Evolutionary conservation across 2,329 filamentous ascomycete species (phyloP).

Genomic region (Talaromyces albobiverticillius): DNA sequence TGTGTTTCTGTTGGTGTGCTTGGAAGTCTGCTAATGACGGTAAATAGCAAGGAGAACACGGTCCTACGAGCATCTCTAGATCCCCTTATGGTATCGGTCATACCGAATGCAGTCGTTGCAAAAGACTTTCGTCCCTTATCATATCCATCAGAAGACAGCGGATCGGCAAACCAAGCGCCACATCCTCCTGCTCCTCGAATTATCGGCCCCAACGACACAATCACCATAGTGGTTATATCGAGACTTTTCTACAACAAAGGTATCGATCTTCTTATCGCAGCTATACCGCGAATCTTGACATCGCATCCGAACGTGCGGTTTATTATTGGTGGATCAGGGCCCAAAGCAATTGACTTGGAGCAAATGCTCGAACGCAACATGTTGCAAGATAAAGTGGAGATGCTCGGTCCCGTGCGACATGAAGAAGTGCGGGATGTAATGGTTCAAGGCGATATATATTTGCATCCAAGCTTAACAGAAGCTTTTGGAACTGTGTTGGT

Average conservation of each 20-base stretch:
- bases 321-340: constrained; percentile 91
- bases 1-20: background rate
- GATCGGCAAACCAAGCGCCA: constrained; percentile 20
- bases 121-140: constrained; percentile 84
- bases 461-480: constrained; percentile 92
- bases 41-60: constrained; percentile 86
- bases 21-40: background rate
- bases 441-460: constrained; percentile 93
- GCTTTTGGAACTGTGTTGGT: constrained; percentile 98
- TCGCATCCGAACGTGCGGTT: constrained; percentile 91
- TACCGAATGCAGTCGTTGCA: constrained; percentile 94
- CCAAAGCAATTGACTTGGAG: constrained; percentile 95
- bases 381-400: constrained; percentile 86
- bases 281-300: constrained; percentile 87
- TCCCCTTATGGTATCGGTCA: constrained; percentile 94
- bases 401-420: constrained; percentile 88
- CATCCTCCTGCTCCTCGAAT: constrained; percentile 62
- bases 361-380: constrained; percentile 97
- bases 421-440: constrained; percentile 97
- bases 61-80: constrained; percentile 91
- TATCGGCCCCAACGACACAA: constrained; percentile 77
- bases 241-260: constrained; percentile 99
- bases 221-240: constrained; percentile 96
- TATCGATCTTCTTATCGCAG: constrained; percentile 92
- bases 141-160: constrained; percentile 38